These are phyloP conservation scores for Fraxinus albicans DNA, from an alignment of 305 asterid genomes.

Conservation along the genomic window DNA sequence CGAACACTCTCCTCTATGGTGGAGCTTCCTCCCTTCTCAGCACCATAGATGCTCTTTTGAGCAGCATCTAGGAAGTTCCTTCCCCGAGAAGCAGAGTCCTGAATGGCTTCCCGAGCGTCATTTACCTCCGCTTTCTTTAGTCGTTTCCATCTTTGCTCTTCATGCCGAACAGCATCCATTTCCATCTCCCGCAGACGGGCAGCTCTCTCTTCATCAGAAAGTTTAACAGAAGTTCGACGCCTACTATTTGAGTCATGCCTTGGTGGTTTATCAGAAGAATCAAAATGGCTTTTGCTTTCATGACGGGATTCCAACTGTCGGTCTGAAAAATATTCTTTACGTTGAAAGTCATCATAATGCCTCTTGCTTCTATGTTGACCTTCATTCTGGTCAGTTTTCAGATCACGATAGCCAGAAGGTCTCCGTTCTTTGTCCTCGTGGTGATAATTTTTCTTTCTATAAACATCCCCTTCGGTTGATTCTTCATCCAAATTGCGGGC, in stretches of 20 bases:
- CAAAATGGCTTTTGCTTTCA: conserved; percentile 21
- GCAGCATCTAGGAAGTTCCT: conserved; percentile 77
- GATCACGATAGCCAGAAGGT: conserved; percentile 14
- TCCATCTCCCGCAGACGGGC: conserved; percentile 88
- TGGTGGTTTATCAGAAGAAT: conserved; percentile 38
- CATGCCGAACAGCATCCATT: conserved; percentile 86
- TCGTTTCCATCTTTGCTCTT: conserved; percentile 88
- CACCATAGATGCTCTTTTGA: conserved; percentile 77
- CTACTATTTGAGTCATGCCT: conserved; percentile 38
- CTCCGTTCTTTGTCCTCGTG: conserved; percentile 34
- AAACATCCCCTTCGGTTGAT: conserved; percentile 30
- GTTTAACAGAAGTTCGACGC: conserved; percentile 45
- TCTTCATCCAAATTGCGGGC: conserved; percentile 38
- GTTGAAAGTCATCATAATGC: conserved; percentile 20
- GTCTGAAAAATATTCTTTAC: conserved; percentile 33
- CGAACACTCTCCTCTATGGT: conserved; percentile 97
- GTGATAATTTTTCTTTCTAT: conserved; percentile 35
- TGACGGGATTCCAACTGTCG: conserved; percentile 33
- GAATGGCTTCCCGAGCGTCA: conserved; percentile 66
- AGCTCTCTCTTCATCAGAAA: conserved; percentile 89
- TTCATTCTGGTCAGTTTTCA: conserved; percentile 26
- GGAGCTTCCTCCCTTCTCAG: conserved; percentile 88
- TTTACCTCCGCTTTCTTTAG: conserved; percentile 78
- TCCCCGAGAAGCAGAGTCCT: conserved; percentile 45
- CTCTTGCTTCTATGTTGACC: conserved; percentile 26